A percentile compares a stretch with the other conserved stretches of the same genome.
Evolutionary conservation across 768 basidiomycete species (phyloP).

Genomic region (Kwoniella heveanensis): DNA sequence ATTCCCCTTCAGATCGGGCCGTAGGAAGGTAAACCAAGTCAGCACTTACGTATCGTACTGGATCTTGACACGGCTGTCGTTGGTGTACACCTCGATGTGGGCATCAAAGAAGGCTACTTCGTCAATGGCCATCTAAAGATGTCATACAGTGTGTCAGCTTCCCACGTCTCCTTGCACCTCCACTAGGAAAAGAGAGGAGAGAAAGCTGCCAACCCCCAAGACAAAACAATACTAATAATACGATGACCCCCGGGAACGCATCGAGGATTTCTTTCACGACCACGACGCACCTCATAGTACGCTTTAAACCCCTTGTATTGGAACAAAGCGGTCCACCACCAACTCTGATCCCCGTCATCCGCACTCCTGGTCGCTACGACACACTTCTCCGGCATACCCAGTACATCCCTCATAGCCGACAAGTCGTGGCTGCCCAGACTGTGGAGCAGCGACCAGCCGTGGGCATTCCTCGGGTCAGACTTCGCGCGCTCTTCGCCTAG

Average conservation of each 20-base stretch:
- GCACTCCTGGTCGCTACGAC: constrained; percentile 21
- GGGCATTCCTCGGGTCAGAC: constrained; percentile 11
- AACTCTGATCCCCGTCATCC: constrained; percentile 7
- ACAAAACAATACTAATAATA: no score
- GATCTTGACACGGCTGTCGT: constrained; percentile 43
- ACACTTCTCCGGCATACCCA: constrained; percentile 40
- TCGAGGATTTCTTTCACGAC: background rate
- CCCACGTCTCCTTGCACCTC: no score
- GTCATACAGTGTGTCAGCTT: no score
- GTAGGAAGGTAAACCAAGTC: background rate
- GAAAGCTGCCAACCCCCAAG: no score
- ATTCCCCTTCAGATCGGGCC: no score
- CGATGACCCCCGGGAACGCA: no score
- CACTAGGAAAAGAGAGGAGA: no score
- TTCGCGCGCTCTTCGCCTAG: constrained; percentile 21
- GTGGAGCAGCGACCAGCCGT: constrained; percentile 38
- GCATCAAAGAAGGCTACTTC: constrained; percentile 52
- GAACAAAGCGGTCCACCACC: constrained; percentile 38
- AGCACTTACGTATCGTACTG: constrained; percentile 36
- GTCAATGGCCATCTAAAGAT: constrained; percentile 49
- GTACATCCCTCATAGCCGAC: constrained; percentile 44
- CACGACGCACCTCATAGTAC: constrained; percentile 40
- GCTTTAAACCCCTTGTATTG: constrained; percentile 44
- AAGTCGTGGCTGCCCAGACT: constrained; percentile 45
- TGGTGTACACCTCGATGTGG: constrained; percentile 50